A percentile compares a stretch with the other conserved stretches of the same genome.
Conservation (phyloP, 75 land plant genomes). For the Azolla pinnata region DNA sequence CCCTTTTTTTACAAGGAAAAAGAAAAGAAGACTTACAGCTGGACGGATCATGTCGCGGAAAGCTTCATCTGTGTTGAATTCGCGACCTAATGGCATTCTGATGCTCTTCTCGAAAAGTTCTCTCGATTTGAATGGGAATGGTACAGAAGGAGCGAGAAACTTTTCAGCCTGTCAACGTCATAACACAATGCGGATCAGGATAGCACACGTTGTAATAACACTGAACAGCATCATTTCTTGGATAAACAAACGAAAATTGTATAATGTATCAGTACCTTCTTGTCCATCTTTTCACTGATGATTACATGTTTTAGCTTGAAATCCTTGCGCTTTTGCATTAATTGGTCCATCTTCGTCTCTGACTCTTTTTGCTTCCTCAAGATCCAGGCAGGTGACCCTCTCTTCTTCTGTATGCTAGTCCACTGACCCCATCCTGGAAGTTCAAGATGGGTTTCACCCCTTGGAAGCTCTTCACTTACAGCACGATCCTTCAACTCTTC, state of each 20-base stretch:
- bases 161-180: conserved; percentile 72
- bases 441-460: conserved; percentile 42
- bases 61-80: conserved; percentile 59
- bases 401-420: conserved; percentile 67
- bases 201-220: neutral
- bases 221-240: neutral
- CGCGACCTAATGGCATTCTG: conserved; percentile 91
- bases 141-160: conserved; percentile 35
- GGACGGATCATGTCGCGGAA: conserved; percentile 71
- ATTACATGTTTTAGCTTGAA: conserved; percentile 75
- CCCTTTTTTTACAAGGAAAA: neutral
- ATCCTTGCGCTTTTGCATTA: conserved; percentile 63
- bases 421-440: conserved; percentile 98
- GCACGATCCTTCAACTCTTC: conserved; percentile 47
- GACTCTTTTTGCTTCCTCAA: conserved; percentile 50
- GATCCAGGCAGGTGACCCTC: conserved; percentile 69
- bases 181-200: too few relatives aligned
- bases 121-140: conserved; percentile 44
- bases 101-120: conserved; percentile 65
- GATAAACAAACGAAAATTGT: neutral
- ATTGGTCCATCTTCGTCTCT: conserved; percentile 53
- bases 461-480: conserved; percentile 66
- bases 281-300: conserved; percentile 71
- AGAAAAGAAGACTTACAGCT: conserved; percentile 36
- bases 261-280: conserved; percentile 76